Evolutionary conservation across 768 basidiomycete genomes (phyloP).

Genomic region (Clavulina sp.): DNA sequence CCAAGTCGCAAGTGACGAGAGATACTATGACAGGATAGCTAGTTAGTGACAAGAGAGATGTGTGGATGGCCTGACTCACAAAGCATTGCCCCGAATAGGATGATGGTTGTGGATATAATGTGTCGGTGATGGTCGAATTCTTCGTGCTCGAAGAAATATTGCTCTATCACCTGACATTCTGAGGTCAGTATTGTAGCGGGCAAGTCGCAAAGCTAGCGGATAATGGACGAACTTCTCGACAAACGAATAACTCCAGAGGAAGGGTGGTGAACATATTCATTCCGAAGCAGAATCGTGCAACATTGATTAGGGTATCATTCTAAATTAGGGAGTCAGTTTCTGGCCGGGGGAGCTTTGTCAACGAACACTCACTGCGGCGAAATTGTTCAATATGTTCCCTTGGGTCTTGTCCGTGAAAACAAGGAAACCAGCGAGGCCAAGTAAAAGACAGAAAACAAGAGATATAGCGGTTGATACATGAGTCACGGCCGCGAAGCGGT

Average conservation of each 20-base stretch:
- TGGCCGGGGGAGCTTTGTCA: neutral
- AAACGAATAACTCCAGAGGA: conserved; percentile 91
- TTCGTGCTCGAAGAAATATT: conserved; percentile 87
- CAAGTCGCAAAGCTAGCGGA: neutral
- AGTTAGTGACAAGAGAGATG: conserved; percentile 1
- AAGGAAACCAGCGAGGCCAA: conserved; percentile 72
- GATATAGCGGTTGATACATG: conserved; percentile 80
- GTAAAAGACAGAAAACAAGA: conserved; percentile 63
- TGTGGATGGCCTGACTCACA: conserved; percentile 31
- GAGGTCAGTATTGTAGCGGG: neutral
- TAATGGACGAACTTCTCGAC: conserved; percentile 66
- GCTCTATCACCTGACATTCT: conserved; percentile 61
- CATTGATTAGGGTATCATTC: conserved; percentile 80
- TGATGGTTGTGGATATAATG: conserved; percentile 73
- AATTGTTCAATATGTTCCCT: conserved; percentile 97
- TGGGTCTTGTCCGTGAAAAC: conserved; percentile 82
- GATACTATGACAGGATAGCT: conserved; percentile 44
- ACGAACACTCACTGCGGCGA: conserved; percentile 39
- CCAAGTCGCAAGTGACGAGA: conserved; percentile 85
- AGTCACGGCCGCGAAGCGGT: conserved; percentile 82
- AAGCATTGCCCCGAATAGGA: conserved; percentile 66
- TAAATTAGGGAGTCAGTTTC: conserved; percentile 16
- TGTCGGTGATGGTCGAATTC: conserved; percentile 69
- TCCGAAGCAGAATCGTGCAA: conserved; percentile 87
- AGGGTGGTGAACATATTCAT: conserved; percentile 97